phyloP scores from a whole-genome alignment of 2,329 filamentous ascomycete genomes.

The Fusarium pseudoanthophilum region DNA sequence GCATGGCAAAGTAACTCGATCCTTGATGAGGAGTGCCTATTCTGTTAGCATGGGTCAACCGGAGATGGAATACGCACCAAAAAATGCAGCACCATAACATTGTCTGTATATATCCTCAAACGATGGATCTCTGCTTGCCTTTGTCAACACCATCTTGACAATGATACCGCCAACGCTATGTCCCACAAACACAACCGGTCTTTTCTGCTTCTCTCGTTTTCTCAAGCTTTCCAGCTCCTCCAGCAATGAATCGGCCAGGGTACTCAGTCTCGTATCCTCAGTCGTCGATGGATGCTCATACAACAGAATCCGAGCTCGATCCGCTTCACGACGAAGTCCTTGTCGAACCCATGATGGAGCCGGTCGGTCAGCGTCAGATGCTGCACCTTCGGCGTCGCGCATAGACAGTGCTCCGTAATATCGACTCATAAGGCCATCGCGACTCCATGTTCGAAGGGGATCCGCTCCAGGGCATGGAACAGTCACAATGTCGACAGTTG shows the following conservation, averaged over 20 bases:
- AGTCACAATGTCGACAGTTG: conserved; percentile 63
- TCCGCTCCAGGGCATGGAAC: conserved; percentile 66
- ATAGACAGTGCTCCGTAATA: conserved; percentile 58
- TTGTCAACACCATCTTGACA: conserved; percentile 65
- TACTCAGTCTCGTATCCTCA: conserved; percentile 55
- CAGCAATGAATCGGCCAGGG: conserved; percentile 60
- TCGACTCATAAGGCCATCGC: conserved; percentile 59
- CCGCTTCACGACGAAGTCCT: conserved; percentile 60
- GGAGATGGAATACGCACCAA: conserved; percentile 54
- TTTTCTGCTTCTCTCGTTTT: conserved; percentile 48
- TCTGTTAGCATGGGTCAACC: not conserved
- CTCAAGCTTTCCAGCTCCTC: conserved; percentile 54
- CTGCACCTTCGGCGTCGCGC: conserved; percentile 49
- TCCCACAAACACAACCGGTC: conserved; percentile 69
- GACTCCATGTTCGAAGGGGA: conserved; percentile 63
- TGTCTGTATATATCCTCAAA: conserved; percentile 61
- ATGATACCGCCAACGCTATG: conserved; percentile 71
- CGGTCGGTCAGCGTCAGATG: conserved; percentile 34
- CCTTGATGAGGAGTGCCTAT: conserved; percentile 70
- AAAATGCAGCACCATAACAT: conserved; percentile 70
- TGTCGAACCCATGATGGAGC: conserved; percentile 63
- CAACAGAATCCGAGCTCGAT: conserved; percentile 60
- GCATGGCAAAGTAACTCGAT: conserved; percentile 70
- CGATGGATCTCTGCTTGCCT: conserved; percentile 53
- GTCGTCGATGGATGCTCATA: conserved; percentile 60